A percentile compares a stretch with the other conserved stretches of the same genome.
phyloP scores from a whole-genome alignment of 495 filamentous ascomycete species.

The Penicillium herquei region DNA sequence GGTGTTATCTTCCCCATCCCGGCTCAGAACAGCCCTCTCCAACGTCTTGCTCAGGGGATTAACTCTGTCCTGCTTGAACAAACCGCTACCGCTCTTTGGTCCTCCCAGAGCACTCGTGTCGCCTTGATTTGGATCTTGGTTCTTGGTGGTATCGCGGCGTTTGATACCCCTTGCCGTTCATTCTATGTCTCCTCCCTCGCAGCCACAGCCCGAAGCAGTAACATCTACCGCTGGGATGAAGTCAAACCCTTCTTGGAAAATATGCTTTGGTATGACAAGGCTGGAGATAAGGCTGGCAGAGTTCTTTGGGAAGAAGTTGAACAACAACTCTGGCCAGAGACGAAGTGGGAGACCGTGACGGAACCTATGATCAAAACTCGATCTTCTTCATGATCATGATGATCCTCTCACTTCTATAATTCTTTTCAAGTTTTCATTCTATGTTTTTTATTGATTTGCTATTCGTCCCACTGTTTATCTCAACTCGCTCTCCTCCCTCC shows the following conservation, averaged over 20 bases:
- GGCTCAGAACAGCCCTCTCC: conserved; percentile 33
- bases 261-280: conserved; percentile 37
- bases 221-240: conserved; percentile 24
- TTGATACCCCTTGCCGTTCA: conserved; percentile 18
- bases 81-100: conserved; percentile 21
- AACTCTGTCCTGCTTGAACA: conserved; percentile 16
- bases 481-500: neutral
- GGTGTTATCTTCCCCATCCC: conserved; percentile 44
- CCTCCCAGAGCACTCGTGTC: conserved; percentile 17
- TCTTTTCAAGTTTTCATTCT: neutral
- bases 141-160: conserved; percentile 38
- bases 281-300: conserved; percentile 33
- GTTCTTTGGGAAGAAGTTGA: conserved; percentile 28
- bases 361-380: neutral
- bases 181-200: conserved; percentile 33
- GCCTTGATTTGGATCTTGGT: conserved; percentile 35
- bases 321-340: neutral
- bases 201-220: conserved; percentile 14
- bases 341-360: neutral
- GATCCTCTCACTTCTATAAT: neutral
- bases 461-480: neutral
- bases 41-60: conserved; percentile 24
- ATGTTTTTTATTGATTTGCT: neutral
- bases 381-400: too few relatives aligned
- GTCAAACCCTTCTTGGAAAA: conserved; percentile 21